Conservation (phyloP, 768 basidiomycete genomes). For the Collybia sp. region DNA sequence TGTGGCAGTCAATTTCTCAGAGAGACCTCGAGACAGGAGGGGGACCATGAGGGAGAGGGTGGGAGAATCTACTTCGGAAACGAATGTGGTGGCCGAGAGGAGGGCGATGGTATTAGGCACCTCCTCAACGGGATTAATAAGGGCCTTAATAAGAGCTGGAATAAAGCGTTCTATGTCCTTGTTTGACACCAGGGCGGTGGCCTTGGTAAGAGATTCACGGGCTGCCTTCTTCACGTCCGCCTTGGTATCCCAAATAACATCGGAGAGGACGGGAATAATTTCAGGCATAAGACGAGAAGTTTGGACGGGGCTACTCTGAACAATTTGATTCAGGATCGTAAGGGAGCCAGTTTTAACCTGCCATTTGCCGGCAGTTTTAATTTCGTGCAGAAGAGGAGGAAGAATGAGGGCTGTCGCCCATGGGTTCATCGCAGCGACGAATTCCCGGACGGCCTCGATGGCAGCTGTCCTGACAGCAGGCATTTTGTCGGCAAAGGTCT, state of each 20-base stretch:
- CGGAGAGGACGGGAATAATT: slow-evolving; percentile 89
- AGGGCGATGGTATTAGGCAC: slow-evolving; percentile 91
- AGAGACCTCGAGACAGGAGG: slow-evolving; percentile 88
- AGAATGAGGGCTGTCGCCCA: slow-evolving; percentile 85
- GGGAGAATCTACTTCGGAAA: slow-evolving; percentile 97
- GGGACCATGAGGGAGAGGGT: slow-evolving; percentile 98
- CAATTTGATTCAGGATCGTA: slow-evolving; percentile 80
- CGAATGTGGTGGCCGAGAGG: slow-evolving; percentile 98
- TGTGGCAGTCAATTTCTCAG: slow-evolving; percentile 91
- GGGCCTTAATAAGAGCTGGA: slow-evolving; percentile 94
- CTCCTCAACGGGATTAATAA: slow-evolving; percentile 99
- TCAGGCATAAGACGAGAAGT: slow-evolving; percentile 89
- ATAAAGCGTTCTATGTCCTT: slow-evolving; percentile 98
- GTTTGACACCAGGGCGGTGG: slow-evolving; percentile 92
- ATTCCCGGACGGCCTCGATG: slow-evolving; percentile 74
- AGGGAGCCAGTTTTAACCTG: slow-evolving; percentile 92
- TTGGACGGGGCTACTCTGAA: slow-evolving; percentile 76
- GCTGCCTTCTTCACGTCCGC: slow-evolving; percentile 98
- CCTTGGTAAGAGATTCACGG: slow-evolving; percentile 90
- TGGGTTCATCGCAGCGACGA: slow-evolving; percentile 76
- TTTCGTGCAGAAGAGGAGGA: slow-evolving; percentile 84
- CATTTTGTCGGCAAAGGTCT: slow-evolving; percentile 94
- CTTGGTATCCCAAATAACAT: slow-evolving; percentile 99
- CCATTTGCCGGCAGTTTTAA: slow-evolving; percentile 97
- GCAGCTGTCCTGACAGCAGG: slow-evolving; percentile 83